Conservation (phyloP, 2,329 filamentous ascomycete species). For the Ceratocystis diversiconidia region DNA sequence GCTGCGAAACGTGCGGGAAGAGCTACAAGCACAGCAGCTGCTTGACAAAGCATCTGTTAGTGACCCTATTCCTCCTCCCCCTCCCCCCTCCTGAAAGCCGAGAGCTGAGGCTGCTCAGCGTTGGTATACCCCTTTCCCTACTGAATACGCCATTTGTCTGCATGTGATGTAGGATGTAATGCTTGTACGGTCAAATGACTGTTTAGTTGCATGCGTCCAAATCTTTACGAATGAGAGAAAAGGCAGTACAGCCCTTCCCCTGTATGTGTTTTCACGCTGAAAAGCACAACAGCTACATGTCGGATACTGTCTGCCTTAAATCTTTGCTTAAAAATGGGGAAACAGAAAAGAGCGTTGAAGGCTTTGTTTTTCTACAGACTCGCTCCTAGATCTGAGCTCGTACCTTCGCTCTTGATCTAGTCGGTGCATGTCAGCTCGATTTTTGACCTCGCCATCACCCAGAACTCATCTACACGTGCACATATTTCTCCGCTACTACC, state of each 20-base stretch:
- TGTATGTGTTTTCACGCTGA: background rate
- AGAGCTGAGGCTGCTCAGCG: background rate
- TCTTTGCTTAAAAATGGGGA: background rate
- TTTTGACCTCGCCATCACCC: background rate
- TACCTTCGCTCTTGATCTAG: background rate
- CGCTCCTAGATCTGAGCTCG: background rate
- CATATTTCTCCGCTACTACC: background rate
- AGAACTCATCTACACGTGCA: background rate
- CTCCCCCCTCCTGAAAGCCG: background rate
- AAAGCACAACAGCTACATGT: background rate
- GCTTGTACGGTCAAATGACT: background rate
- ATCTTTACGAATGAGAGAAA: background rate
- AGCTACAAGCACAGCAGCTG: conserved; percentile 99
- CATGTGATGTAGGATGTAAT: background rate
- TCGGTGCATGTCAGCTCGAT: background rate
- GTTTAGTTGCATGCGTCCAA: background rate
- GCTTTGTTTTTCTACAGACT: background rate
- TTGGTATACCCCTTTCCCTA: background rate
- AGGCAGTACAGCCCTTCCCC: background rate
- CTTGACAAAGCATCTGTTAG: conserved; percentile 99
- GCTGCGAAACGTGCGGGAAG: conserved; percentile 96
- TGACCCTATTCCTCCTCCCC: conserved; percentile 45
- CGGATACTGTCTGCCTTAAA: conserved; percentile 4
- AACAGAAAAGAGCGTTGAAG: background rate
- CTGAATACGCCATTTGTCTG: background rate